phyloP scores from a whole-genome alignment of 1,284 basidiomycete species.

The Gymnopus androsaceus region DNA sequence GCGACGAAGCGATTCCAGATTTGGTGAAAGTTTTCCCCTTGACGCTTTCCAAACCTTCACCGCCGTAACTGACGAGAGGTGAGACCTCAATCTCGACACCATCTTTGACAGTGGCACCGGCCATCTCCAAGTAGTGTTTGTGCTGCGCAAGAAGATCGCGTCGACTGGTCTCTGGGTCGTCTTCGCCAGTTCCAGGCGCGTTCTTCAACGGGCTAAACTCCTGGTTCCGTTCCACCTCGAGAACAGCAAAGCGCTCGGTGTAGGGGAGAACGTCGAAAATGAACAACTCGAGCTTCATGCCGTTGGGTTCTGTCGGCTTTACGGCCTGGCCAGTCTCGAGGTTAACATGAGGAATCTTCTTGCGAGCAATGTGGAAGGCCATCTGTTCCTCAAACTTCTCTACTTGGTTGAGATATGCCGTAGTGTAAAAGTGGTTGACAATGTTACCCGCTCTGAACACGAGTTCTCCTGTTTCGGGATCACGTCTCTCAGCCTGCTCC shows the following conservation, averaged over 20 bases:
- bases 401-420: constrained; percentile 79
- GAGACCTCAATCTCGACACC: constrained; percentile 88
- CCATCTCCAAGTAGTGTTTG: constrained; percentile 76
- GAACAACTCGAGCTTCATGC: constrained; percentile 99
- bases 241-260: constrained; percentile 80
- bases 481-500: constrained; percentile 81
- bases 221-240: constrained; percentile 87
- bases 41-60: constrained; percentile 84
- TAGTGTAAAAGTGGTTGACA: constrained; percentile 98
- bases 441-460: constrained; percentile 96
- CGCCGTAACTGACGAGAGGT: constrained; percentile 87
- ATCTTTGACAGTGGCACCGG: constrained; percentile 74
- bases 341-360: constrained; percentile 92
- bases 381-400: constrained; percentile 87
- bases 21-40: constrained; percentile 79
- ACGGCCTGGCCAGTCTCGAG: constrained; percentile 61
- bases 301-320: constrained; percentile 91
- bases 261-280: constrained; percentile 99
- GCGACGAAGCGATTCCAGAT: constrained; percentile 49
- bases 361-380: constrained; percentile 96
- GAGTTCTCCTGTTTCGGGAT: constrained; percentile 73
- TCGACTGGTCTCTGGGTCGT: constrained; percentile 89
- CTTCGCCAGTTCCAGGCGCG: constrained; percentile 91
- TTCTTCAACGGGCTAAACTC: constrained; percentile 99
- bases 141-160: constrained; percentile 92